Percentiles rank a stretch among this genome's conserved stretches.
phyloP scores from a whole-genome alignment of 345 rosid genomes.

The Cardiospermum halicacabum region DNA sequence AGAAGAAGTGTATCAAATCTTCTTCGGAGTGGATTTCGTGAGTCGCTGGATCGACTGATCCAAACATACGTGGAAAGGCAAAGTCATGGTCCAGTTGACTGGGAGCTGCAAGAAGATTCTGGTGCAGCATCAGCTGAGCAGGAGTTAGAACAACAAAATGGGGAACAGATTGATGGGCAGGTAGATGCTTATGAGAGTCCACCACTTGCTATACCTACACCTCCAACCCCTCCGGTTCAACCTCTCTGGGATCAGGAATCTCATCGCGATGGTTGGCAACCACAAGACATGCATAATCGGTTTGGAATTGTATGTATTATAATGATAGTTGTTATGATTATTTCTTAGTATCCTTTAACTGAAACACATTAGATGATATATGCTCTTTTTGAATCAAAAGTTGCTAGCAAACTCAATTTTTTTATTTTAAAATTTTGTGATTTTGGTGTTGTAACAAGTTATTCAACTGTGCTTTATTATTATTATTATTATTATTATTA shows the following conservation, averaged over 20 bases:
- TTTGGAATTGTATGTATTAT: constrained; percentile 61
- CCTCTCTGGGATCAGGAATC: constrained; percentile 64
- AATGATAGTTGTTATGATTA: constrained; percentile 1
- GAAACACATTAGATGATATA: not conserved
- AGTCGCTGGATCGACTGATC: constrained; percentile 77
- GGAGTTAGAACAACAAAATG: constrained; percentile 49
- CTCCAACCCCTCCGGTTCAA: constrained; percentile 40
- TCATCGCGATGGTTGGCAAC: constrained; percentile 53
- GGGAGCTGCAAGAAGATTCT: constrained; percentile 63
- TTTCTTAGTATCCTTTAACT: constrained; percentile 6
- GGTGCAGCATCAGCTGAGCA: constrained; percentile 39
- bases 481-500: too few relatives aligned
- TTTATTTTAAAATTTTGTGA: too few relatives aligned
- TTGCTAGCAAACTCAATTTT: too few relatives aligned
- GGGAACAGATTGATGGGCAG: constrained; percentile 44
- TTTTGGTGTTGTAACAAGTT: not conserved
- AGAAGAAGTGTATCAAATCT: constrained; percentile 97
- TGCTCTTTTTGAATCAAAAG: too few relatives aligned
- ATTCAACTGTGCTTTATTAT: not conserved
- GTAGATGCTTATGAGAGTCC: constrained; percentile 41
- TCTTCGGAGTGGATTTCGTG: constrained; percentile 84
- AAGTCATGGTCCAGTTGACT: constrained; percentile 52
- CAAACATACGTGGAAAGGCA: constrained; percentile 88
- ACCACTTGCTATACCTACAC: constrained; percentile 42
- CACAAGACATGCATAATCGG: constrained; percentile 58